These are phyloP conservation scores for Lasiosphaeriaceae sp. DNA, from an alignment of 495 filamentous ascomycete genomes.

Conservation along the genomic window DNA sequence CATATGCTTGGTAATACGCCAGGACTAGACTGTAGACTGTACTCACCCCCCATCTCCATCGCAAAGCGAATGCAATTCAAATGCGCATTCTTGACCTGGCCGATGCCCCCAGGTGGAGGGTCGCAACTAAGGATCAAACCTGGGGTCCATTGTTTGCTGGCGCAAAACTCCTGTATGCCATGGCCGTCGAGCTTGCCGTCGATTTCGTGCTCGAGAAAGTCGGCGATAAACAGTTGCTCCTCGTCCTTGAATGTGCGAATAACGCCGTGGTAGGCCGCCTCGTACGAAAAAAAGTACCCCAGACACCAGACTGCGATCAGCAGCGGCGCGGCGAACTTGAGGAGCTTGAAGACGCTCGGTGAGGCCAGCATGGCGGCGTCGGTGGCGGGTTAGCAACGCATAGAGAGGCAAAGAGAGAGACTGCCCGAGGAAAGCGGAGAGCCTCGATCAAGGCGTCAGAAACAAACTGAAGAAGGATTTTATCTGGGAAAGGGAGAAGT, in stretches of 20 bases:
- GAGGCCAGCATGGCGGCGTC: slow-evolving; percentile 16
- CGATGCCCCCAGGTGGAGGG: slow-evolving; percentile 23
- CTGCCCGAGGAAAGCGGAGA: neutral
- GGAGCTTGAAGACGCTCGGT: slow-evolving; percentile 11
- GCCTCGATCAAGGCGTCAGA: too few relatives aligned
- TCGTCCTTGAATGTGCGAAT: slow-evolving; percentile 20
- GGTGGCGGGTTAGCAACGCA: neutral
- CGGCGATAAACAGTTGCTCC: slow-evolving; percentile 26
- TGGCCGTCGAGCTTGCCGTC: slow-evolving; percentile 29
- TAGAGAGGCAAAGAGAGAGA: neutral
- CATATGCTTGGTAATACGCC: neutral
- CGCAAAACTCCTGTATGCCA: slow-evolving; percentile 24
- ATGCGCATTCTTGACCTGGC: slow-evolving; percentile 29
- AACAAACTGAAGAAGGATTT: too few relatives aligned
- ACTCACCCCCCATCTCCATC: slow-evolving; percentile 35
- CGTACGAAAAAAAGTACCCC: slow-evolving; percentile 10
- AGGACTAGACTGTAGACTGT: neutral
- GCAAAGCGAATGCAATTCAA: slow-evolving; percentile 35
- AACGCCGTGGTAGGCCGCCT: slow-evolving; percentile 12
- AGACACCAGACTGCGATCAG: slow-evolving; percentile 16
- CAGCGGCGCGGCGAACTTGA: slow-evolving; percentile 18
- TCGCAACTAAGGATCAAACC: slow-evolving; percentile 32
- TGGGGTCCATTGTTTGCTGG: slow-evolving; percentile 24
- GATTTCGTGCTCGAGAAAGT: slow-evolving; percentile 25
- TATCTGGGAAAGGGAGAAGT: neutral